Evolutionary conservation across 495 filamentous ascomycete genomes (phyloP).

Genomic region (Aspergillus coremiiformis): DNA sequence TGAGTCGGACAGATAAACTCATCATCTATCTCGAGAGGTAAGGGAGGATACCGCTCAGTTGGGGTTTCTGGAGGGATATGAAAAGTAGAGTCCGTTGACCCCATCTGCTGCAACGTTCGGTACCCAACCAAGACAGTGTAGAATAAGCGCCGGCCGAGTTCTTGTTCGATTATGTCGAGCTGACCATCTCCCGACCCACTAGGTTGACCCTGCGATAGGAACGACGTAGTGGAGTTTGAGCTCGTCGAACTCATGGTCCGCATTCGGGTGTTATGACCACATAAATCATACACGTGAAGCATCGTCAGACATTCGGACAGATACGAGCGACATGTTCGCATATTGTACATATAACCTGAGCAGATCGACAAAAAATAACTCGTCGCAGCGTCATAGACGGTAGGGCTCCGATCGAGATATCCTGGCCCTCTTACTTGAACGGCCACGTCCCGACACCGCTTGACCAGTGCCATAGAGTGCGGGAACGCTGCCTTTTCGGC

Average conservation of each 20-base stretch:
- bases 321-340: constrained; percentile 59
- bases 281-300: constrained; percentile 57
- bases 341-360: constrained; percentile 61
- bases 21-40: constrained; percentile 74
- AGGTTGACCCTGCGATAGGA: constrained; percentile 16
- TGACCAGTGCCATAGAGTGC: constrained; percentile 63
- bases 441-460: constrained; percentile 65
- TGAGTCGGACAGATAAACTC: constrained; percentile 59
- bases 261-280: constrained; percentile 37
- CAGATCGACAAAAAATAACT: constrained; percentile 74
- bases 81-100: constrained; percentile 54
- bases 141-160: constrained; percentile 71
- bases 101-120: constrained; percentile 58
- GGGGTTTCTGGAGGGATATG: constrained; percentile 64
- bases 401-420: constrained; percentile 60
- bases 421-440: constrained; percentile 61
- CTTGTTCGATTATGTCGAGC: constrained; percentile 63
- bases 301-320: constrained; percentile 68
- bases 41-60: constrained; percentile 68
- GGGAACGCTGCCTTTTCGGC: constrained; percentile 41
- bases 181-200: constrained; percentile 16
- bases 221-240: constrained; percentile 24
- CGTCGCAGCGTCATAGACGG: constrained; percentile 73
- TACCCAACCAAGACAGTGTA: constrained; percentile 66
- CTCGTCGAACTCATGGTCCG: constrained; percentile 16